Base-by-base conservation (phyloP, 495 filamentous ascomycete genomes). In the Penicillium ucsense region DNA sequence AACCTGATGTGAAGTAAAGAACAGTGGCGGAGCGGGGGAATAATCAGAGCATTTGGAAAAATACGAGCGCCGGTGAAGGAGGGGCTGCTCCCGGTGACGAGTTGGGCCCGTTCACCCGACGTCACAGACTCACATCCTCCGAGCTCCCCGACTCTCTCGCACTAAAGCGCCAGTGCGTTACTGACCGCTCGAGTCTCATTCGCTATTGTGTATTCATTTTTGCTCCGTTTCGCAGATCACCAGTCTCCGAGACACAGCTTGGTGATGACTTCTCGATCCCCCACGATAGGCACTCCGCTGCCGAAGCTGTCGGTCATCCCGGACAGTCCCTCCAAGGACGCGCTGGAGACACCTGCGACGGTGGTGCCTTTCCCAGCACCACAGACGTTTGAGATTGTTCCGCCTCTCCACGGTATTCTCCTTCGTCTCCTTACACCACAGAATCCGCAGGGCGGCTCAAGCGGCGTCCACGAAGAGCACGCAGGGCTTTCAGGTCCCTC, bases 311-410 rank as follows among this genome's bases (percentile, higher is more conserved):
- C 72, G 41, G 50, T 66, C 28, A 63, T 66, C 42, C 70, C 68
- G 48, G 63, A 71, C 49, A 68, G 63, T 30, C 70, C 68, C 35
- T 38, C 48, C n/a, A 63, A 57, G 56, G 58, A 54, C 48, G 60
- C 65, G 50, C 70, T 73, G 45, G 56, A 67, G 38, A 63, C 56
- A 71, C 80, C 60, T 62, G 78, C 46, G 72, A 79, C 70, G 30
- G 62, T 20, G 20, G 20, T 67, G 11, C 54, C 64, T 5, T 71
- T 81, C 43, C 79, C 75, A 47, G 54, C 74, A 41, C 76, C 79
- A 4, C 67, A 76, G 49, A 81, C 81, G 12, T 83, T 95, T 64
- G 90, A 95, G 73, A 81, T 88, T 50, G 74, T 96, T 41, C 89
- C 92, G 43, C 78, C 88, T 41, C 76, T 96, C 41, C 80, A 86